A percentile compares a stretch with the other conserved stretches of the same genome.
Evolutionary conservation across 768 basidiomycete genomes (phyloP).

Genomic region (Boletus rufocinnamomeus): DNA sequence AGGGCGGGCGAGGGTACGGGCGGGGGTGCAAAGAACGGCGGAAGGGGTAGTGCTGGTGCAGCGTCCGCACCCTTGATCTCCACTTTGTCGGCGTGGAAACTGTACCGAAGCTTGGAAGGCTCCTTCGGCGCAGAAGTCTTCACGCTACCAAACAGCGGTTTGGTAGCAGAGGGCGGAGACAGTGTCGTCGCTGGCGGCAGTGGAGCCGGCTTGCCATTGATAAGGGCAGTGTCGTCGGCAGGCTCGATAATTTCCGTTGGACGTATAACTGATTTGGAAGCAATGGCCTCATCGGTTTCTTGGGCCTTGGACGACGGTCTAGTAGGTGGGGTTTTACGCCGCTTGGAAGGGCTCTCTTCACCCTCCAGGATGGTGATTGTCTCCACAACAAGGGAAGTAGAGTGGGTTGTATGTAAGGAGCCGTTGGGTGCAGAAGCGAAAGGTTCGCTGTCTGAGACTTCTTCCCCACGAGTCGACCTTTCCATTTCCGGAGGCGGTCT

Average conservation of each 20-base stretch:
- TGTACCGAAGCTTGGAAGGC: constrained; percentile 76
- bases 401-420: constrained; percentile 1
- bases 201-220: constrained; percentile 18
- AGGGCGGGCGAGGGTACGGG: too few relatives aligned
- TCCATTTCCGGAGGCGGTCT: constrained; percentile 65
- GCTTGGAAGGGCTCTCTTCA: constrained; percentile 47
- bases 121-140: constrained; percentile 68
- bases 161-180: constrained; percentile 29
- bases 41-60: constrained; percentile 3
- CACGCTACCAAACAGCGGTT: constrained; percentile 23
- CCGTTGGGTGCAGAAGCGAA: constrained; percentile 22
- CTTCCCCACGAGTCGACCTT: constrained; percentile 28
- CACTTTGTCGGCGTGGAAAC: constrained; percentile 60
- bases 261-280: constrained; percentile 17
- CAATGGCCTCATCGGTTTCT: constrained; percentile 39
- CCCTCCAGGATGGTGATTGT: constrained; percentile 42
- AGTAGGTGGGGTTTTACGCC: constrained; percentile 42
- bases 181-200: not conserved
- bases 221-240: constrained; percentile 24
- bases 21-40: constrained; percentile 35
- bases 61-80: constrained; percentile 29
- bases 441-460: constrained; percentile 9
- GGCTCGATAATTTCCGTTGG: constrained; percentile 47
- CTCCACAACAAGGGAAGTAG: constrained; percentile 25
- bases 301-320: constrained; percentile 15